Conservation (phyloP, 2,329 filamentous ascomycete species). For the Colletotrichum cuscutae region DNA sequence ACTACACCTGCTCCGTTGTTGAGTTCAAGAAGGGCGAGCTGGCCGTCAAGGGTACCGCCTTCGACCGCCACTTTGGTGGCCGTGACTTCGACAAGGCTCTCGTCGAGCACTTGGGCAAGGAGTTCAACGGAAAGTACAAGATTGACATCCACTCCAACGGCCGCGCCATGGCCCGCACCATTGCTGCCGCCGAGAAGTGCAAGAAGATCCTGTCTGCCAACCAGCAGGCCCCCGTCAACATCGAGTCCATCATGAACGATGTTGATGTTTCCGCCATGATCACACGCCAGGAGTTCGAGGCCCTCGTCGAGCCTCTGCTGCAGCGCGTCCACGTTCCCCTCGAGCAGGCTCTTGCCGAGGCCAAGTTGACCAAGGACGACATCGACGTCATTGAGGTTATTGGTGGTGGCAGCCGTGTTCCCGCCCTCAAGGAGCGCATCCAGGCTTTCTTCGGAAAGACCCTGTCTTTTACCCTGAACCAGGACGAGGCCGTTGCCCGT, state of each 20-base stretch:
- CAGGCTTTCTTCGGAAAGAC: slow-evolving; percentile 91
- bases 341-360: slow-evolving; percentile 93
- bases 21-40: slow-evolving; percentile 98
- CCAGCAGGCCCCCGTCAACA: slow-evolving; percentile 90
- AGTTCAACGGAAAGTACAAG: slow-evolving; percentile 98
- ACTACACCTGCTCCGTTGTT: slow-evolving; percentile 93
- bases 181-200: slow-evolving; percentile 91
- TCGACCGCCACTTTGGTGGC: slow-evolving; percentile 95
- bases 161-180: slow-evolving; percentile 88
- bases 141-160: slow-evolving; percentile 92
- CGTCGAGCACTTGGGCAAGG: slow-evolving; percentile 92
- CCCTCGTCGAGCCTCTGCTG: slow-evolving; percentile 86
- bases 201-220: slow-evolving; percentile 99
- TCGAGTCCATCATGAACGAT: slow-evolving; percentile 99
- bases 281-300: slow-evolving; percentile 94
- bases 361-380: slow-evolving; percentile 89
- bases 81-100: slow-evolving; percentile 96
- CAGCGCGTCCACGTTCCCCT: slow-evolving; percentile 77
- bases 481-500: slow-evolving; percentile 95
- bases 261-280: slow-evolving; percentile 89
- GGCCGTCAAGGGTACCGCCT: slow-evolving; percentile 90
- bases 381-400: slow-evolving; percentile 95
- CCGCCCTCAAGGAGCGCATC: slow-evolving; percentile 89
- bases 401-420: slow-evolving; percentile 93
- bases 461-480: slow-evolving; percentile 96